Base-by-base conservation (phyloP, 164 flowering plant genomes). In the Hamamelis virginiana region DNA sequence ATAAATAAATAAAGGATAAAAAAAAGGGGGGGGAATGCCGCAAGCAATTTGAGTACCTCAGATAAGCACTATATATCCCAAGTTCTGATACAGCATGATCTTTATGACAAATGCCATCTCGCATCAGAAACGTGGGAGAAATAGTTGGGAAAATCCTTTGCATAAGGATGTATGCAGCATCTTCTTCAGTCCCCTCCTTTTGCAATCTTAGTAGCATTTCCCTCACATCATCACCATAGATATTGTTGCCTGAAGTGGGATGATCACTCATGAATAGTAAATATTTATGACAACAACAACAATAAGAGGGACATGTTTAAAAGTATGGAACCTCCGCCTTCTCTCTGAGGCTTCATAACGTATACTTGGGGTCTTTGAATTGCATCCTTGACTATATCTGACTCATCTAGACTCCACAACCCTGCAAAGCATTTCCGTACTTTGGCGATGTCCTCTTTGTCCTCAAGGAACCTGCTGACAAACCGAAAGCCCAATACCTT, bases 261-360 rank as follows among this genome's bases (percentile, higher is more conserved):
- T 18, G 26, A 27, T 67, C 0, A 23, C 53, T 41, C 44, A 46
- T 62, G 1, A 64, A 4, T 5, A 13, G 15, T 12, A 47, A 5
- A 19, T 21, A 18, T 19, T n/a, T 47, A 33, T 69, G 22, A 64
- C 15, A 27, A 50, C 14, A 59, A n/a, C 15, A 56, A 47, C 12
- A 52, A 11, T 25, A 23, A 52, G 11, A 51, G 61, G 8, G 46
- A 28, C 19, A 3, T 11, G 53, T 45, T 38, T 3, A 56, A 47
- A 25, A 65, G 48, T 44, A 75, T 41, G 18, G 19, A 48, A 94
- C 98, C 97, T 91, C 98, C 97, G 77, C 98, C 98, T 84, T 92
- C 97, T 81, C 98, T 85, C 75, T 94, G 98, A 55, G 98, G 98
- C 82, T 94, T 94, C 87, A 92, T 92, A 25, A 94, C 97, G 78